phyloP scores from a whole-genome alignment of 2,329 filamentous ascomycete species.

The Sporothrix protearum region DNA sequence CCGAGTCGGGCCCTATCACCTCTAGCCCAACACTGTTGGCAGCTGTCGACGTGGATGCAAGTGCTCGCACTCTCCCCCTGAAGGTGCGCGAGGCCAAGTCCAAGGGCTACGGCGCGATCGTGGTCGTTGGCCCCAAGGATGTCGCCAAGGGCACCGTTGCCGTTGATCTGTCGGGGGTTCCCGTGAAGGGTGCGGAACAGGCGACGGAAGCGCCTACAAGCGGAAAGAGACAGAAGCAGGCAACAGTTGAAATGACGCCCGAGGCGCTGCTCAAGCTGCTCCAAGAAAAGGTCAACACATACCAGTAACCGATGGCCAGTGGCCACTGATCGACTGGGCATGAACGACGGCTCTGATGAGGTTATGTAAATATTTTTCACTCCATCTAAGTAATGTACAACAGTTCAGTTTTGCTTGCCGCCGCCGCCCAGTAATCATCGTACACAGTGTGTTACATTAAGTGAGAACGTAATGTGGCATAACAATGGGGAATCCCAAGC shows the following conservation, averaged over 20 bases:
- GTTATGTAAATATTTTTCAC: not conserved
- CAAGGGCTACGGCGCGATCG: conserved; percentile 69
- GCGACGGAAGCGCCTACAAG: not conserved
- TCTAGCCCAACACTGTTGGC: conserved; percentile 55
- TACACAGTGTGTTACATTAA: not conserved
- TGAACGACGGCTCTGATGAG: not conserved
- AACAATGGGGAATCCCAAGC: not conserved
- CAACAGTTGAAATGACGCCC: conserved; percentile 39
- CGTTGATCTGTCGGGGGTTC: conserved; percentile 39
- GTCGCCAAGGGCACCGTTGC: conserved; percentile 56
- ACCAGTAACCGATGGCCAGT: conserved; percentile 37
- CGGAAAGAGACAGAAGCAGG: conserved; percentile 13
- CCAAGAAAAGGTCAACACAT: conserved; percentile 45
- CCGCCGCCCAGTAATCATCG: not conserved
- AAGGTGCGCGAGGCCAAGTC: conserved; percentile 70
- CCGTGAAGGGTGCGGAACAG: not conserved
- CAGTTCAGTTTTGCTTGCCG: not conserved
- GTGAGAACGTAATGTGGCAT: not conserved
- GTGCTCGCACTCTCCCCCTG: conserved; percentile 57
- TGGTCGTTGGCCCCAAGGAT: conserved; percentile 68
- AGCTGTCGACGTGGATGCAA: conserved; percentile 65
- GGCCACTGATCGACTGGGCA: not conserved
- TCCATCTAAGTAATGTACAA: not conserved
- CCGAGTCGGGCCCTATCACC: conserved; percentile 37
- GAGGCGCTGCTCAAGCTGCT: conserved; percentile 46